phyloP scores from a whole-genome alignment of 768 basidiomycete species.

The Leucocoprinus birnbaumii region DNA sequence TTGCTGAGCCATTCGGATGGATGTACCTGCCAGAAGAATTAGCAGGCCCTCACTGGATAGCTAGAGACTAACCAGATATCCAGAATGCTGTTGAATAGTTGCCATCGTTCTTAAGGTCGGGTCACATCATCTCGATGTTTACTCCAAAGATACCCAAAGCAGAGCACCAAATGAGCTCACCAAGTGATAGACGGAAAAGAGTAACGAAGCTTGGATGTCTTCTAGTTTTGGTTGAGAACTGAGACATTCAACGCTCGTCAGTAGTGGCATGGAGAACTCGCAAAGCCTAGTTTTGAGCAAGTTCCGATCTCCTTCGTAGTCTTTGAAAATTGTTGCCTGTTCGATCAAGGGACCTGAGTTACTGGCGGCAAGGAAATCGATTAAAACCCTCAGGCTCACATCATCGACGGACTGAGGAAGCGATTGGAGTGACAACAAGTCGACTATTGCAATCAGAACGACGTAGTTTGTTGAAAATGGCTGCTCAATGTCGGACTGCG shows the following conservation, averaged over 20 bases:
- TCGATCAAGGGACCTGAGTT: not conserved
- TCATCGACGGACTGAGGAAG: constrained; percentile 14
- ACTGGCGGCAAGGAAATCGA: not conserved
- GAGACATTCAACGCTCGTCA: constrained; percentile 5
- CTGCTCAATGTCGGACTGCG: not conserved
- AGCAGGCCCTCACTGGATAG: not conserved
- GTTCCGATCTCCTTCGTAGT: constrained; percentile 13
- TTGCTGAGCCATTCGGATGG: constrained; percentile 18
- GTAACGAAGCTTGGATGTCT: constrained; percentile 13
- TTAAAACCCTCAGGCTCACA: constrained; percentile 10
- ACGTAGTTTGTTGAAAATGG: constrained; percentile 13
- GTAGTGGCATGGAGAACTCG: constrained; percentile 14
- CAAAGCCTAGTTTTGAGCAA: constrained; percentile 15
- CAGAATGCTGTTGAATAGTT: constrained; percentile 1
- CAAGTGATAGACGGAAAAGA: constrained; percentile 14
- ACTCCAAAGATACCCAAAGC: too few species aligned
- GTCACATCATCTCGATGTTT: not conserved
- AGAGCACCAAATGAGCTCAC: too few species aligned
- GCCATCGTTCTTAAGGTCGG: constrained; percentile 15
- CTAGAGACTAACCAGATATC: not conserved
- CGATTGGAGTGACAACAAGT: constrained; percentile 17
- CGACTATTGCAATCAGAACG: constrained; percentile 14
- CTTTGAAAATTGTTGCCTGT: constrained; percentile 11
- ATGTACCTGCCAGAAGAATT: constrained; percentile 1
- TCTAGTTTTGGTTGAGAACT: constrained; percentile 12